These are phyloP conservation scores for Diaporthe sp. DNA, from an alignment of 2,329 filamentous ascomycete species.

Conservation along the genomic window DNA sequence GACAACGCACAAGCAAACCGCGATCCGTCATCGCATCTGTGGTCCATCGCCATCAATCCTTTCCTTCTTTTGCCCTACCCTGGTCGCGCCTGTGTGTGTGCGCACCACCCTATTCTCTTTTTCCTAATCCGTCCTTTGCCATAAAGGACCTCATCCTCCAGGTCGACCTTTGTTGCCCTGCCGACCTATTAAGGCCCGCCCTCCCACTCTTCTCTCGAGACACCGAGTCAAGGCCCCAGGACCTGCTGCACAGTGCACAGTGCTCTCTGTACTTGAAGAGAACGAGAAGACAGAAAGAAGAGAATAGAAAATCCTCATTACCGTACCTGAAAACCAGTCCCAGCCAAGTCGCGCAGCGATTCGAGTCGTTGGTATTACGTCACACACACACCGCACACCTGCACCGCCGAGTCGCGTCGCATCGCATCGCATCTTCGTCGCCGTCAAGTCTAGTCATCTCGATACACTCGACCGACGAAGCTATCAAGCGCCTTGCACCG, in stretches of 20 bases:
- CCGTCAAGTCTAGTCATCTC: conserved; percentile 39
- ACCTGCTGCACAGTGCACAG: conserved; percentile 50
- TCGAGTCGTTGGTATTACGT: conserved; percentile 42
- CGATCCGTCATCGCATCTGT: conserved; percentile 16
- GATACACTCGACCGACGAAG: conserved; percentile 39
- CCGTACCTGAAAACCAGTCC: conserved; percentile 37
- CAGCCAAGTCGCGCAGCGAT: conserved; percentile 39
- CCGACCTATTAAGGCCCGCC: conserved; percentile 31
- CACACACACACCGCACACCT: conserved; percentile 34
- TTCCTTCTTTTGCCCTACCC: conserved; percentile 9
- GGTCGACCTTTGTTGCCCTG: conserved; percentile 36
- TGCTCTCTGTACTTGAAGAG: conserved; percentile 50
- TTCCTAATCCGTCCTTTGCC: conserved; percentile 32
- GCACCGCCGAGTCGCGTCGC: conserved; percentile 37
- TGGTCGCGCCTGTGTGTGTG: conserved; percentile 39
- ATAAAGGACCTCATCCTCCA: conserved; percentile 23
- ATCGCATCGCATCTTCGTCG: conserved; percentile 40
- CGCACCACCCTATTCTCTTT: conserved; percentile 7
- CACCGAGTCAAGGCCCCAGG: conserved; percentile 42
- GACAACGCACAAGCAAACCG: conserved; percentile 7
- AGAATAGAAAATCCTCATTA: conserved; percentile 43
- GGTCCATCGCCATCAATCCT: conserved; percentile 21
- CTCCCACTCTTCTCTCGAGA: conserved; percentile 41
- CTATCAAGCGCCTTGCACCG: conserved; percentile 41
- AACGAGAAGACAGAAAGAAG: conserved; percentile 48